A percentile compares a stretch with the other conserved stretches of the same genome.
Evolutionary conservation across 2,329 filamentous ascomycete species (phyloP).

Genomic region (Pyrenophora graminea): DNA sequence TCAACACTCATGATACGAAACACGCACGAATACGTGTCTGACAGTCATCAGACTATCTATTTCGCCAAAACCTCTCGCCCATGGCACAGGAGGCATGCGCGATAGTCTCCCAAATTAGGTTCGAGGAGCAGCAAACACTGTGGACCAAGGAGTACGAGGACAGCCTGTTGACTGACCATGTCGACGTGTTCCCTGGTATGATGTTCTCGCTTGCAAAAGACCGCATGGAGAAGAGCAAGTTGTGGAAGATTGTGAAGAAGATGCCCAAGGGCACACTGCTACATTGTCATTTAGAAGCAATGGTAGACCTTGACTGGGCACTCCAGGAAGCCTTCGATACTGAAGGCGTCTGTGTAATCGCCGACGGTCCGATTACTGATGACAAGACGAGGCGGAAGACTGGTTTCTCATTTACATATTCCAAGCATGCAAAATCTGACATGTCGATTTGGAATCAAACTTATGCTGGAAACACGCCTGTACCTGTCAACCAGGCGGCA

Average conservation of each 20-base stretch:
- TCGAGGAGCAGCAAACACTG: constrained; percentile 72
- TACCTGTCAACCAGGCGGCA: constrained; percentile 67
- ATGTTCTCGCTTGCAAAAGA: constrained; percentile 87
- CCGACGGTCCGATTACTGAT: constrained; percentile 61
- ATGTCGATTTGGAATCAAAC: constrained; percentile 66
- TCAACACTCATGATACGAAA: constrained; percentile 14
- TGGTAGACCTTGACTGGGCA: constrained; percentile 84
- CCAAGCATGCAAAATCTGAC: constrained; percentile 47
- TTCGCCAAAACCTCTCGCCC: constrained; percentile 75
- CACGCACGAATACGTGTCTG: constrained; percentile 22
- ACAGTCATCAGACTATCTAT: constrained; percentile 63
- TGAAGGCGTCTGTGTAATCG: constrained; percentile 72
- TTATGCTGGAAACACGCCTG: constrained; percentile 64
- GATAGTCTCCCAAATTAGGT: constrained; percentile 79
- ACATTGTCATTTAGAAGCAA: constrained; percentile 88
- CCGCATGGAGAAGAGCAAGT: constrained; percentile 80
- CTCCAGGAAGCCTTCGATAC: constrained; percentile 72
- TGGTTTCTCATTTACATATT: constrained; percentile 62
- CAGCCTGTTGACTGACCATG: constrained; percentile 64
- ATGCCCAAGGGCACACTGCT: constrained; percentile 90
- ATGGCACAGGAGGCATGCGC: constrained; percentile 76
- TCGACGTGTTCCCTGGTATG: constrained; percentile 81
- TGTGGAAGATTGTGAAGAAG: constrained; percentile 81
- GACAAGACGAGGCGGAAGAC: constrained; percentile 59
- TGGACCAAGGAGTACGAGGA: constrained; percentile 79